Evolutionary conservation across 371 early-diverging fungal genomes (phyloP).

Genomic region (Haplosporangium sp.): DNA sequence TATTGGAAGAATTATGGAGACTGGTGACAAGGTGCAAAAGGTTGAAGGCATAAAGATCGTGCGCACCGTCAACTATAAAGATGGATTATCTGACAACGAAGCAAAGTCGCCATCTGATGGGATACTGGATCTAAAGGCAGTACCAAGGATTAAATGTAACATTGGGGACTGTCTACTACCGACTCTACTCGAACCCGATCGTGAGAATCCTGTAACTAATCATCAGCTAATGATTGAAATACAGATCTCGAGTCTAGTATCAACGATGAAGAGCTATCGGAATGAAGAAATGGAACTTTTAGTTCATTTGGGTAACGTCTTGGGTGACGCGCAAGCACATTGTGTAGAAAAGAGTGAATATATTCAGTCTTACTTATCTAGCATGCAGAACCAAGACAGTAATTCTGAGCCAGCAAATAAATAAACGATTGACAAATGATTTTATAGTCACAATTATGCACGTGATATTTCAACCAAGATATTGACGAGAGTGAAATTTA

Average conservation of each 20-base stretch:
- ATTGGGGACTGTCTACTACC: conserved; percentile 25
- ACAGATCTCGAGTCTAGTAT: conserved; percentile 22
- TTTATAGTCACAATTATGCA: too few species aligned
- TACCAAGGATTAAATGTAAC: not conserved
- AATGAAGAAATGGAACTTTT: conserved; percentile 32
- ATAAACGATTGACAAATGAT: too few species aligned
- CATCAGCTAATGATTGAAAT: conserved; percentile 31
- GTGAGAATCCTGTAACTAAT: conserved; percentile 21
- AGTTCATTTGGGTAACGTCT: conserved; percentile 19
- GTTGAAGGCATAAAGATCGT: conserved; percentile 23
- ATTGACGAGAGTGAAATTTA: too few species aligned
- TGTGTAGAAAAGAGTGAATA: conserved; percentile 26
- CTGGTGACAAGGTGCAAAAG: conserved; percentile 44
- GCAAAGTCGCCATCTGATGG: not conserved
- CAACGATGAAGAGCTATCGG: conserved; percentile 38
- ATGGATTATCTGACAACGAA: not conserved
- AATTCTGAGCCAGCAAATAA: not conserved
- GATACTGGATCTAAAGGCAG: not conserved
- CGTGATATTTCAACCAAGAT: too few species aligned
- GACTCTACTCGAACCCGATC: conserved; percentile 26
- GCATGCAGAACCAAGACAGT: conserved; percentile 26
- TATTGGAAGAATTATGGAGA: conserved; percentile 38
- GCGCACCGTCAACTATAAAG: conserved; percentile 19
- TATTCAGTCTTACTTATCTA: conserved; percentile 30
- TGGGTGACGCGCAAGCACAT: conserved; percentile 35